A percentile compares a stretch with the other conserved stretches of the same genome.
Conservation (phyloP, 345 rosid genomes). For the Erysimum cheiranthoides region DNA sequence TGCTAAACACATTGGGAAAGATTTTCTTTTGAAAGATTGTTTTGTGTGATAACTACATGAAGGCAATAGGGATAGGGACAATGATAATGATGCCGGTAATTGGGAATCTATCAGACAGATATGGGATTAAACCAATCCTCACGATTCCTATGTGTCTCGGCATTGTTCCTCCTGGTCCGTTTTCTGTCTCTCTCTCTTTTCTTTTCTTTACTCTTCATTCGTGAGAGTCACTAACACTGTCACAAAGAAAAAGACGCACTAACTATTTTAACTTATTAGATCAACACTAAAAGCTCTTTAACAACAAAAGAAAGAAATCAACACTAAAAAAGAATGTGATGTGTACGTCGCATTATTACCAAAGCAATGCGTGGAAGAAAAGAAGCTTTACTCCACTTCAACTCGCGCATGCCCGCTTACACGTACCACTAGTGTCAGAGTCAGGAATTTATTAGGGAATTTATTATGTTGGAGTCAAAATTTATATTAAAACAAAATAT, state of each 20-base stretch:
- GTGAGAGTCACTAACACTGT: neutral
- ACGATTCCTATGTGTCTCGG: constrained; percentile 66
- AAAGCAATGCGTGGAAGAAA: too few relatives aligned
- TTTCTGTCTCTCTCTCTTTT: neutral
- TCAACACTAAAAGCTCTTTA: neutral
- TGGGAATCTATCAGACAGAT: constrained; percentile 78
- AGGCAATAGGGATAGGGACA: constrained; percentile 81
- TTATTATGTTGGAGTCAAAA: too few relatives aligned
- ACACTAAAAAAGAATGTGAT: too few relatives aligned
- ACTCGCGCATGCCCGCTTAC: too few relatives aligned
- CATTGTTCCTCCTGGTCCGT: constrained; percentile 63
- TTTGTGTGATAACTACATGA: constrained; percentile 20
- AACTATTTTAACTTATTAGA: neutral
- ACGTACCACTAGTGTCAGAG: too few relatives aligned
- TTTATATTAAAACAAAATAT: too few relatives aligned
- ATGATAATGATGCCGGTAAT: constrained; percentile 82
- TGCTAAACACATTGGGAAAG: too few relatives aligned
- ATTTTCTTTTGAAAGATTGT: neutral
- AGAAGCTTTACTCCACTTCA: too few relatives aligned
- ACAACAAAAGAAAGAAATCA: too few relatives aligned
- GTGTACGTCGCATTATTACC: too few relatives aligned
- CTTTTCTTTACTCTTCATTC: neutral
- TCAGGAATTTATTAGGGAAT: too few relatives aligned
- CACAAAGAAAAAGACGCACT: neutral
- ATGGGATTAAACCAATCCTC: constrained; percentile 82